Evolutionary conservation across 208 protist genomes (phyloP).

Genomic region (Trypanosoma rangeli): DNA sequence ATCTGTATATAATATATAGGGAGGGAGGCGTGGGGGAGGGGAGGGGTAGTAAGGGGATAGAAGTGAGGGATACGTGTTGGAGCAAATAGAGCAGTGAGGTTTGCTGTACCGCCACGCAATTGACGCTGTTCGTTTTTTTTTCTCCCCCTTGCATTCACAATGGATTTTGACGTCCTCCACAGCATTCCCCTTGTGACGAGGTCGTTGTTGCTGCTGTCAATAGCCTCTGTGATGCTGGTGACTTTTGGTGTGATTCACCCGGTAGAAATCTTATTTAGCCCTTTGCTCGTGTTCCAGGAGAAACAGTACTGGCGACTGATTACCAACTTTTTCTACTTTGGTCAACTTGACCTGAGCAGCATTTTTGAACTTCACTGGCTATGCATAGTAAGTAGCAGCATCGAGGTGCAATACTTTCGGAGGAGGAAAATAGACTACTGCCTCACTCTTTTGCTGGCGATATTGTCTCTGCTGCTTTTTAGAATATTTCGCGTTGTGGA

Average conservation of each 20-base stretch:
- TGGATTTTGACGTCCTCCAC: conserved; percentile 18
- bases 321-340: conserved; percentile 75
- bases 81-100: not conserved
- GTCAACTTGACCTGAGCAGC: conserved; percentile 46
- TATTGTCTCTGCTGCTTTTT: conserved; percentile 47
- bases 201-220: conserved; percentile 30
- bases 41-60: too few species aligned
- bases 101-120: not conserved
- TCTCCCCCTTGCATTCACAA: not conserved
- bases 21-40: not conserved
- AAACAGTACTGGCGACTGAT: conserved; percentile 85
- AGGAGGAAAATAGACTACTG: conserved; percentile 63
- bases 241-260: conserved; percentile 64
- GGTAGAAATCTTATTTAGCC: conserved; percentile 68
- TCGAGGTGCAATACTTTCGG: conserved; percentile 76
- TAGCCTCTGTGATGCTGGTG: conserved; percentile 43
- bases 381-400: conserved; percentile 54
- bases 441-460: conserved; percentile 50
- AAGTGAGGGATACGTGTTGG: too few species aligned
- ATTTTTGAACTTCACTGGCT: conserved; percentile 69
- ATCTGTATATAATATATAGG: not conserved
- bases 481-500: conserved; percentile 45
- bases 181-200: conserved; percentile 41
- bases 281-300: conserved; percentile 66
- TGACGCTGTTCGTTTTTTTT: not conserved